These are phyloP conservation scores for Stagonosporopsis cucurbitacearum DNA, from an alignment of 2,329 filamentous ascomycete species.

Conservation along the genomic window DNA sequence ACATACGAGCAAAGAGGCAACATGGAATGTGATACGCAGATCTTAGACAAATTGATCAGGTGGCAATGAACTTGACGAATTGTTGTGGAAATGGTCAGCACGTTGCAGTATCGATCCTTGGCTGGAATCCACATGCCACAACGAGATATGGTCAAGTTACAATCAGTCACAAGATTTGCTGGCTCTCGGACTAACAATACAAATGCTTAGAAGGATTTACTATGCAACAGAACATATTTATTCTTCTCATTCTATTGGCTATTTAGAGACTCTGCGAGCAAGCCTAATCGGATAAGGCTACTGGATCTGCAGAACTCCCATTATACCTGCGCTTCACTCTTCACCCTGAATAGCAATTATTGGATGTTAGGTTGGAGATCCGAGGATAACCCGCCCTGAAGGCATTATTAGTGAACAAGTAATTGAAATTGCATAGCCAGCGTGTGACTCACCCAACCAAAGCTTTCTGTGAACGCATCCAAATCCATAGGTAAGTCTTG, in stretches of 20 bases:
- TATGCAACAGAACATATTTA: neutral
- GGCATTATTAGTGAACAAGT: neutral
- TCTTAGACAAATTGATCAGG: too few species aligned
- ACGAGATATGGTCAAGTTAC: neutral
- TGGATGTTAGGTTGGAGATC: slow-evolving; percentile 1
- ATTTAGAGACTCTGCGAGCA: too few species aligned
- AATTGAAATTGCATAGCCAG: neutral
- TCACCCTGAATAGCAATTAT: neutral
- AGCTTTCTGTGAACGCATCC: slow-evolving; percentile 22
- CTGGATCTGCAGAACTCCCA: neutral
- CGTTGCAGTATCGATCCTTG: too few species aligned
- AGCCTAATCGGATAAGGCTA: neutral
- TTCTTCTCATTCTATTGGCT: too few species aligned
- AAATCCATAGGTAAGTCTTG: slow-evolving; percentile 33
- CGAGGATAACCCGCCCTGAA: slow-evolving; percentile 1
- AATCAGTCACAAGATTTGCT: too few species aligned
- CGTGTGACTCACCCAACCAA: slow-evolving; percentile 30
- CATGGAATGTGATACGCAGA: too few species aligned
- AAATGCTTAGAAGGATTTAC: neutral
- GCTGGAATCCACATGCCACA: too few species aligned
- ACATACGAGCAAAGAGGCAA: too few species aligned
- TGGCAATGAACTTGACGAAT: too few species aligned
- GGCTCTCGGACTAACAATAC: neutral
- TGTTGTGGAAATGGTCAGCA: too few species aligned
- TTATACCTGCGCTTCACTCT: neutral